Conservation (phyloP, 306 rosid genomes). For the Clitoria ternatea region DNA sequence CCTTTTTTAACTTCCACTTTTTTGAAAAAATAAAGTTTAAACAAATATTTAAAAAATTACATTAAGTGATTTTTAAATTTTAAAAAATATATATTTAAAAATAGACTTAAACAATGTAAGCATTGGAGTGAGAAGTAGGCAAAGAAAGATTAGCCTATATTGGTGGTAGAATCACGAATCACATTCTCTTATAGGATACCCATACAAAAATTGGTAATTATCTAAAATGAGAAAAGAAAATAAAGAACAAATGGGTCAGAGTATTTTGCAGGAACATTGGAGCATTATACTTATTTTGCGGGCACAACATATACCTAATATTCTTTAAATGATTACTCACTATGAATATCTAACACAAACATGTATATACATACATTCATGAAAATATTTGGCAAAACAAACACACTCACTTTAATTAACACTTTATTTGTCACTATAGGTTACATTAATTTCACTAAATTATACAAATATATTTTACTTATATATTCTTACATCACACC, state of each 20-base stretch:
- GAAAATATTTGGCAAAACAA: no score
- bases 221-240: neutral
- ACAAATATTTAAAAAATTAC: no score
- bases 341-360: constrained; percentile 5
- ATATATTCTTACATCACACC: no score
- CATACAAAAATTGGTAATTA: neutral
- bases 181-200: constrained; percentile 23
- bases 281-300: neutral
- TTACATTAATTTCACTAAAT: no score
- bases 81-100: no score
- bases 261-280: neutral
- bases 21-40: no score
- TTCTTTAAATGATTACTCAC: neutral
- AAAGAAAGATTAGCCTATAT: neutral
- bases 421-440: no score
- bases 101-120: no score
- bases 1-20: no score
- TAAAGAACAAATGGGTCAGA: neutral
- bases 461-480: no score
- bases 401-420: no score
- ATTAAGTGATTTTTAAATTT: no score
- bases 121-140: neutral
- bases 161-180: constrained; percentile 38
- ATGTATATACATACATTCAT: neutral
- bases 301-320: neutral